Base-by-base conservation (phyloP, 2,329 filamentous ascomycete genomes). In the Rhynchosporium graminicola region DNA sequence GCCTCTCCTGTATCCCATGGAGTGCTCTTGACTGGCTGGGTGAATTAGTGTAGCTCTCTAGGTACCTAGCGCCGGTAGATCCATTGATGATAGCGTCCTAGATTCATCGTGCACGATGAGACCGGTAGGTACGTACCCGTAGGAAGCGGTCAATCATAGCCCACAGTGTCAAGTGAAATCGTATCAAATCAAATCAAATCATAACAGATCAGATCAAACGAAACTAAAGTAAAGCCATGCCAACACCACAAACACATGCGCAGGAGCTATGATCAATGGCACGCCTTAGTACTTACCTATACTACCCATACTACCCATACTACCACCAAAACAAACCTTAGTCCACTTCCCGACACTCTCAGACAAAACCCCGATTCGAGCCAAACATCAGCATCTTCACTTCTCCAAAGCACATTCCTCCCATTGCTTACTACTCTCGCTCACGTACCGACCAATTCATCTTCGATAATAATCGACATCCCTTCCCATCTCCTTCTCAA, bases 111-210 rank as follows among this genome's bases (percentile, higher is more conserved):
- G 33, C 26, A 52, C 12, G 13, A 26, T 36, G 50, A 33, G 36
- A n/a, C n/a, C 8, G 26, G 50, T 40, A 52, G 31, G 31, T 38
- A n/a, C 38, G 42, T n/a, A 10, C 42, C 42, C 20, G 20, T 5
- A 40, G 8, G 42, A 15, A 43, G 42, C 13, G 12, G 20, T 20
- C 20, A 20, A 1, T 1, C 20, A 20, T 20, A 1, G 20, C 20
- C 20, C 20, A 20, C 20, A 20, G 42, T 43, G 36, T 40, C 10
- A 46, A 15, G 12, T 15, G 43, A 46, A 26, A 56, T 42, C 20
- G 31, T 29, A 56, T 56, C 52, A 56, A 43, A 38, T 36, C 52
- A 56, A 43, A 38, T 36, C 48, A 51, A 38, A n/a, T 38, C 31
- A 31, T 20, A 20, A 20, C 20, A 20, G 20, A 20, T 20, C 20